Evolutionary conservation across 2,329 filamentous ascomycete species (phyloP).

Genomic region (Stagonosporopsis chrysanthemi): DNA sequence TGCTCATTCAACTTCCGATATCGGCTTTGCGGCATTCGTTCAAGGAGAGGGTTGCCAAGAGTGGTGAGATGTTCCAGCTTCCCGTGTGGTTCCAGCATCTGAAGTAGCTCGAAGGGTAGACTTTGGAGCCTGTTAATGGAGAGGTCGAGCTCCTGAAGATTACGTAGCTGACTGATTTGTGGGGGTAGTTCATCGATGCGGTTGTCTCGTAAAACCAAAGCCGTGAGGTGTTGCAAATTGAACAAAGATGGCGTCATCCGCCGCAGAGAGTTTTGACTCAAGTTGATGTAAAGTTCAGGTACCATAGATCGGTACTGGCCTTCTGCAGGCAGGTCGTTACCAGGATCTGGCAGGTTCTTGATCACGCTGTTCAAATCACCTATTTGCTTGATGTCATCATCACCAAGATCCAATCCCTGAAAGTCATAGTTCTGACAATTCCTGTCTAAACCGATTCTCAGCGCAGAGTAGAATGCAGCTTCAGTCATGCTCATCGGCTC

Average conservation of each 20-base stretch:
- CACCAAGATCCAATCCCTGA: slow-evolving; percentile 19
- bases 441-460: slow-evolving; percentile 25
- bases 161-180: slow-evolving; percentile 30
- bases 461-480: slow-evolving; percentile 18
- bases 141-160: slow-evolving; percentile 33
- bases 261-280: slow-evolving; percentile 32
- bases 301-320: slow-evolving; percentile 43
- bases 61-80: slow-evolving; percentile 24
- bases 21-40: slow-evolving; percentile 8
- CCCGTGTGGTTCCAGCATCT: slow-evolving; percentile 26
- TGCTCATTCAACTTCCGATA: slow-evolving; percentile 8
- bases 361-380: slow-evolving; percentile 38
- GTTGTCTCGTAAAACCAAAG: slow-evolving; percentile 35
- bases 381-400: slow-evolving; percentile 37
- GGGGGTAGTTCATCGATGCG: slow-evolving; percentile 39
- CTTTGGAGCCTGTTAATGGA: slow-evolving; percentile 32
- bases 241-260: slow-evolving; percentile 37
- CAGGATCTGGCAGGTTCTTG: slow-evolving; percentile 31
- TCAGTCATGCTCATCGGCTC: slow-evolving; percentile 18
- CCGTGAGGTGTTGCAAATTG: slow-evolving; percentile 34
- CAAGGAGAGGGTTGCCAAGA: slow-evolving; percentile 26
- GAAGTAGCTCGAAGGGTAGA: slow-evolving; percentile 39
- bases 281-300: slow-evolving; percentile 34
- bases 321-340: slow-evolving; percentile 35
- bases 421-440: slow-evolving; percentile 32